Base-by-base conservation (phyloP, 768 basidiomycete species). In the Leccinum barrowsii region DNA sequence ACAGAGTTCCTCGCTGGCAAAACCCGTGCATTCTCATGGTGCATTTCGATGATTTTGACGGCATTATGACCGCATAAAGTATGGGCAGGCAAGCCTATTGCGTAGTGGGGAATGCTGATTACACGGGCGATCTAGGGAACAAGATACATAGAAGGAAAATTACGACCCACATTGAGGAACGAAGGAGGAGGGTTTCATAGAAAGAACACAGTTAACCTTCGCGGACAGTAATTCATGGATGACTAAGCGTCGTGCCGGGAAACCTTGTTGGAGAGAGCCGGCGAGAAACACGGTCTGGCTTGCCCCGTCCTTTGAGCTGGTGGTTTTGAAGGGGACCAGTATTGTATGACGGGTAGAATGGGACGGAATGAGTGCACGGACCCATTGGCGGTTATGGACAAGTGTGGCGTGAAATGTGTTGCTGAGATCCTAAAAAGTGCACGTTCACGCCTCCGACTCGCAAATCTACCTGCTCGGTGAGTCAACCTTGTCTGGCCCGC, bases 381-480 rank as follows among this genome's bases (percentile, higher is more conserved):
- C 69, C 70, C 59, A 48, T 60, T 68, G 59, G 67, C 67, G 61
- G 58, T 67, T 69, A 67, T 63, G 63, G 69, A 49, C 63, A 54
- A 42, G 63, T 71, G 71, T 73, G 75, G 70, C 74, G 70, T 61
- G 71, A 66, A 60, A 63, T 63, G 56, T 52, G 67, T 53, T 28
- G 47, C 47, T 48, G 54, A 65, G 50, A 24, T 67, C 51, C 64
- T 55, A 70, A 75, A 73, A 68, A 69, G 74, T 64, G 61, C 72
- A 72, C 69, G 72, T 66, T 70, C 71, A 67, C 67, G 67, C 78
- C 78, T 79, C 80, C 78, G 78, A 82, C 80, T 64, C 83, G 80
- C 82, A 81, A 82, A 77, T 80, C 76, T 79, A 71, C 77, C 77
- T 78, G 74, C 76, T 82, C 82, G 83, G 85, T 85, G 78, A 83